Percentiles rank a stretch among this genome's conserved stretches.
Conservation (phyloP, 768 basidiomycete genomes). For the Ephemerocybe angulata region DNA sequence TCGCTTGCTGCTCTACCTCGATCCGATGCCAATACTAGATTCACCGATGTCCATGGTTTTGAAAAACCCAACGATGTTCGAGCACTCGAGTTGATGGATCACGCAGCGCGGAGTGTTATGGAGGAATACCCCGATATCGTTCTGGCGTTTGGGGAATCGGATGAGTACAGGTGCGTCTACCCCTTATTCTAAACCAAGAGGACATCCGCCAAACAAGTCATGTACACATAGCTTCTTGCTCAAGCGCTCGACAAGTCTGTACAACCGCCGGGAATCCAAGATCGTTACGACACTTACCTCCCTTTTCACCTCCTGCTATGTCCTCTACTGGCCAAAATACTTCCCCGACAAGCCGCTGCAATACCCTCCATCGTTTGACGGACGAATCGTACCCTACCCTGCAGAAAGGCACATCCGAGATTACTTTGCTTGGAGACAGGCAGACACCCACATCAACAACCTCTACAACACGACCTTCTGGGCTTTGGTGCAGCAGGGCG, state of each 20-base stretch:
- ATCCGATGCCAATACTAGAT: constrained; percentile 49
- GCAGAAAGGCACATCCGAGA: constrained; percentile 68
- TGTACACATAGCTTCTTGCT: constrained; percentile 71
- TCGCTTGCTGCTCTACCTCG: too few species aligned
- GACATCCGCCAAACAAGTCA: neutral
- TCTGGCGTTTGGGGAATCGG: constrained; percentile 92
- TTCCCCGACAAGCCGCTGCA: constrained; percentile 68
- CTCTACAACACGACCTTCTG: constrained; percentile 95
- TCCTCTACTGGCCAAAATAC: constrained; percentile 79
- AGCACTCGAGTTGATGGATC: constrained; percentile 89
- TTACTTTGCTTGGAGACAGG: constrained; percentile 95
- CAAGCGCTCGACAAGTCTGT: constrained; percentile 67
- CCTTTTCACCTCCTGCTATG: constrained; percentile 86
- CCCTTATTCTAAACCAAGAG: neutral
- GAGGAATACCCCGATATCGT: constrained; percentile 77
- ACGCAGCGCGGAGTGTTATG: constrained; percentile 81
- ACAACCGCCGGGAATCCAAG: constrained; percentile 85
- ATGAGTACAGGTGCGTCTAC: constrained; percentile 81
- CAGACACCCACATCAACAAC: constrained; percentile 97
- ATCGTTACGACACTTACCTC: constrained; percentile 82
- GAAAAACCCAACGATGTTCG: constrained; percentile 88
- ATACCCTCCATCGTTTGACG: constrained; percentile 93
- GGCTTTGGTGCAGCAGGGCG: constrained; percentile 86
- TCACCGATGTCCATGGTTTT: constrained; percentile 81
- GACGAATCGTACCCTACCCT: constrained; percentile 82